Conservation (phyloP, 805 yeast genomes). For the Cyberlindnera galapagoensis region DNA sequence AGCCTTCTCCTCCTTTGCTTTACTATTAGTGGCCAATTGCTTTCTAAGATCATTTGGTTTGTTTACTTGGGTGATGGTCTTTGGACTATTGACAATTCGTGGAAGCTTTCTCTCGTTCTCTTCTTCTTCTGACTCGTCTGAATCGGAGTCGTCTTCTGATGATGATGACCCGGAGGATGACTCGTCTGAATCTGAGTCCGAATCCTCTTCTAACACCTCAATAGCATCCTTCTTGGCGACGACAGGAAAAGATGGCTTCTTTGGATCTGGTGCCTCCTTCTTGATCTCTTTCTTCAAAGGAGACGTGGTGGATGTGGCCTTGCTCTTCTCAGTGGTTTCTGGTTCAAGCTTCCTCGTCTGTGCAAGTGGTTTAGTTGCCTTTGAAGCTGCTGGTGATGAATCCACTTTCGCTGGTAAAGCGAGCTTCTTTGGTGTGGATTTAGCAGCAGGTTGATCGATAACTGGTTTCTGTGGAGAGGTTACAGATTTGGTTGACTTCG, state of each 20-base stretch:
- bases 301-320: too few relatives aligned
- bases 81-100: slow-evolving; percentile 43
- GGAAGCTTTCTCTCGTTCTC: slow-evolving; percentile 28
- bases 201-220: slow-evolving; percentile 14
- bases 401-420: too few relatives aligned
- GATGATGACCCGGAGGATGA: slow-evolving; percentile 36
- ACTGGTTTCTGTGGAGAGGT: too few relatives aligned
- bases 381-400: too few relatives aligned
- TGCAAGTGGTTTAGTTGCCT: too few relatives aligned
- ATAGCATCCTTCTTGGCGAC: neutral
- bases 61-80: slow-evolving; percentile 19
- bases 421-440: too few relatives aligned
- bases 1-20: slow-evolving; percentile 4
- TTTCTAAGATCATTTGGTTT: slow-evolving; percentile 11
- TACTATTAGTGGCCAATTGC: slow-evolving; percentile 8
- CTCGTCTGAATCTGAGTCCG: slow-evolving; percentile 36
- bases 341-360: too few relatives aligned
- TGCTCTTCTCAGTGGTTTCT: too few relatives aligned
- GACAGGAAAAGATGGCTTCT: neutral
- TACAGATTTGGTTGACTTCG: too few relatives aligned
- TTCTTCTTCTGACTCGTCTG: slow-evolving; percentile 22
- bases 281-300: too few relatives aligned
- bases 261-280: slow-evolving; percentile 2
- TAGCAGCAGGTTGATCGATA: too few relatives aligned
- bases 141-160: slow-evolving; percentile 21